Conservation (phyloP, 2,329 filamentous ascomycete species). For the Mycosphaerelloides madeirae region DNA sequence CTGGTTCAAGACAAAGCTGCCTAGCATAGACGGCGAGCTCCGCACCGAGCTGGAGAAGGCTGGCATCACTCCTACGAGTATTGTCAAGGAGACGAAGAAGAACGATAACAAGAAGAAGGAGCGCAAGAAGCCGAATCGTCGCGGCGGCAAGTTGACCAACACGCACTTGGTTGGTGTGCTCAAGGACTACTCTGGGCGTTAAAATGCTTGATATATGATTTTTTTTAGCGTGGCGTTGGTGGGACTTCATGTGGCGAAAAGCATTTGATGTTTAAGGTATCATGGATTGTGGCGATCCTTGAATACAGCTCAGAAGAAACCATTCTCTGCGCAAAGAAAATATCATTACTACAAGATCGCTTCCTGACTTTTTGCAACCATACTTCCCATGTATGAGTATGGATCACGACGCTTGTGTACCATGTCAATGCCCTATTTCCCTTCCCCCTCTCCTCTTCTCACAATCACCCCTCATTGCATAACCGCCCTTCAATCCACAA, state of each 20-base stretch:
- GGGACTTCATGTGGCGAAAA: neutral
- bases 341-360: no score
- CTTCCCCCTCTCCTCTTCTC: no score
- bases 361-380: no score
- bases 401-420: no score
- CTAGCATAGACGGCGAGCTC: slow-evolving; percentile 65
- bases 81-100: slow-evolving; percentile 62
- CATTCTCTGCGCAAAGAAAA: no score
- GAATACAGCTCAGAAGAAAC: no score
- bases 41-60: slow-evolving; percentile 71
- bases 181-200: slow-evolving; percentile 56
- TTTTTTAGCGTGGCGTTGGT: slow-evolving; percentile 4
- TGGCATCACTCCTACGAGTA: slow-evolving; percentile 78
- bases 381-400: no score
- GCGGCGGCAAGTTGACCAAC: slow-evolving; percentile 78
- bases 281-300: no score
- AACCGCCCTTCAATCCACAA: no score
- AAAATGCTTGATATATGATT: neutral
- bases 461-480: no score
- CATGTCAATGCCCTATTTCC: no score
- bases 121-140: slow-evolving; percentile 69
- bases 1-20: slow-evolving; percentile 78
- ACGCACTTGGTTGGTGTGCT: slow-evolving; percentile 79
- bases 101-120: slow-evolving; percentile 50
- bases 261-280: no score